Evolutionary conservation across 768 basidiomycete species (phyloP), one percentile per base, ranked within the genome.

Genomic region (Kwoniella botswanensis): DNA sequence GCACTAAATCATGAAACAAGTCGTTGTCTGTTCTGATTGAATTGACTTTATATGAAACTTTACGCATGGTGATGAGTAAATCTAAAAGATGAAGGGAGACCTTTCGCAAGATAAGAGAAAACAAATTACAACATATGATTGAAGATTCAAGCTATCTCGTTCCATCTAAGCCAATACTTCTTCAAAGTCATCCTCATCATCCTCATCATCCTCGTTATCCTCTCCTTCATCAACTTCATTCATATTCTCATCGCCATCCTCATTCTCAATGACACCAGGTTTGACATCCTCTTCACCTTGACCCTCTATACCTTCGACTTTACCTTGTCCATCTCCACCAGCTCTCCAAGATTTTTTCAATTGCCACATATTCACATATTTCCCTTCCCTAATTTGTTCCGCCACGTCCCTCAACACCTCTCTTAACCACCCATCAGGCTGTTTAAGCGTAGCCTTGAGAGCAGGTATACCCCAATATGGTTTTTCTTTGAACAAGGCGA

Each of bases 401-500:
- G 80, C 80, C 7, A 81, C 71, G 22, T 79, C 75, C 43, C 70
- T 63, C 43, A 81, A 46, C 1, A 79, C 75, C 29, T 81, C 78
- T 13, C 80, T 61, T 18, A 81, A 59, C 67, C 69, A 79, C 5
- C 68, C 67, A 35, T 81, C 80, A 42, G 80, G 80, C 60, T 81
- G 80, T 50, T 72, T 61, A 1, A 73, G 57, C 10, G 63, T 71
- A 11, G 65, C 52, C 24, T 73, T 65, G 6, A 81, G 61, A 2
- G 76, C 71, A 17, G 72, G 63, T 10, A 81, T 76, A 58, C 74
- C 71, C 94, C 94, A 98, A 62, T 89, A 89, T n/a, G 90, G 88
- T 55, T 87, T 87, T 71, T 93, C 89, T 70, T 88, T 87, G 86
- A 95, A 98, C 6, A 90, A 86, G 2, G 84, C 75, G 84, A 98